These are phyloP conservation scores for Rhododendron henanense DNA, from an alignment of 148 eudicot species.

Conservation along the genomic window DNA sequence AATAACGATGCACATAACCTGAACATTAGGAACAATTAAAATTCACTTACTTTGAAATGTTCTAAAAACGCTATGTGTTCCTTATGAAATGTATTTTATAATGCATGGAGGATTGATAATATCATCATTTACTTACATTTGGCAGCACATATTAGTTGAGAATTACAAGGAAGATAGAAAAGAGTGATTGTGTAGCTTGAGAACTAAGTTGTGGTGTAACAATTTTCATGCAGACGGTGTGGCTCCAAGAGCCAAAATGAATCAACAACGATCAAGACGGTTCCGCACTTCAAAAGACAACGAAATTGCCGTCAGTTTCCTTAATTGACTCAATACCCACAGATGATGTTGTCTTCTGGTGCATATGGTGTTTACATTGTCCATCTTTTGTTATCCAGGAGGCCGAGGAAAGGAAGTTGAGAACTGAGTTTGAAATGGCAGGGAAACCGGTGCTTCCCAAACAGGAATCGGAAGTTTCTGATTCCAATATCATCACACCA, in stretches of 20 bases:
- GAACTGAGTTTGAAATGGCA: slow-evolving; percentile 21
- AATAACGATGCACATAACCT: too few species aligned
- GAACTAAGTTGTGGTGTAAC: neutral
- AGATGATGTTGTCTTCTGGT: neutral
- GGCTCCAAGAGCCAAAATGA: slow-evolving; percentile 22
- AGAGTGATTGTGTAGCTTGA: neutral
- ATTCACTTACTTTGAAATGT: too few species aligned
- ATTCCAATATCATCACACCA: too few species aligned
- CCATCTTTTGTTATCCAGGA: slow-evolving; percentile 23
- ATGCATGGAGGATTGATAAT: too few species aligned
- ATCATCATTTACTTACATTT: too few species aligned
- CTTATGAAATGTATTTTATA: too few species aligned
- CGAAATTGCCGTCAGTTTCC: slow-evolving; percentile 23
- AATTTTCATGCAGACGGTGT: slow-evolving; percentile 13
- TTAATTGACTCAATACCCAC: neutral
- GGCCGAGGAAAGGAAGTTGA: slow-evolving; percentile 29
- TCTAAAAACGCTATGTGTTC: too few species aligned
- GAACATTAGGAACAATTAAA: too few species aligned
- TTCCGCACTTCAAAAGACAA: slow-evolving; percentile 12
- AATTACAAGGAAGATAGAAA: neutral
- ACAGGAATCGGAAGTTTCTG: slow-evolving; percentile 22
- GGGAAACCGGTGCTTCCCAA: slow-evolving; percentile 37
- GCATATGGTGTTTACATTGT: neutral
- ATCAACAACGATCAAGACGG: slow-evolving; percentile 17
- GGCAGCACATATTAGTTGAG: too few species aligned